Percentiles rank a stretch among this genome's conserved stretches.
phyloP scores from a whole-genome alignment of 2,329 filamentous ascomycete species.

The Aspergillus niger region DNA sequence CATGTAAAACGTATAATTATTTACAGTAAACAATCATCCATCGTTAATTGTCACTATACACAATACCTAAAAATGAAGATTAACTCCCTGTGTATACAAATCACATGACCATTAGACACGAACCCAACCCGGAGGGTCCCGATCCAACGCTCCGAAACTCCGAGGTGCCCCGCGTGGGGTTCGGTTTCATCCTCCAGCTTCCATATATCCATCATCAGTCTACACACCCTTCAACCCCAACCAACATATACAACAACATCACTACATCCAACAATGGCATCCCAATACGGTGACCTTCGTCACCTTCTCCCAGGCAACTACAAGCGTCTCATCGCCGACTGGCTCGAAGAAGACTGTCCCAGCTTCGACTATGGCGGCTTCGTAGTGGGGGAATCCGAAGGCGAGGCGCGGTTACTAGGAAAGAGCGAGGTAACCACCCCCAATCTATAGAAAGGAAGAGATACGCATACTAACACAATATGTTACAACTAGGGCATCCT shows the following conservation, averaged over 20 bases:
- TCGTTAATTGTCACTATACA: no score
- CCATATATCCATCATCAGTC: neutral
- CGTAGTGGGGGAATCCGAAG: conserved; percentile 70
- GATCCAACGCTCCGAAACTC: neutral
- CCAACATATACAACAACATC: conserved; percentile 27
- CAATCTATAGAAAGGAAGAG: neutral
- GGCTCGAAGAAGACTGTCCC: conserved; percentile 95
- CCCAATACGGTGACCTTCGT: conserved; percentile 60
- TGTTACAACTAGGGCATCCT: conserved; percentile 64
- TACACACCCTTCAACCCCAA: neutral
- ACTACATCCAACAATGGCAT: conserved; percentile 46
- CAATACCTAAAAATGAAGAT: no score
- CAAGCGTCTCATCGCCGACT: conserved; percentile 76
- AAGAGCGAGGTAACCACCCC: conserved; percentile 53
- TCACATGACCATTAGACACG: neutral
- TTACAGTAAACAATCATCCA: no score
- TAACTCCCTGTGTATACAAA: neutral
- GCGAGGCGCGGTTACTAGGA: conserved; percentile 54
- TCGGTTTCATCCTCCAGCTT: neutral
- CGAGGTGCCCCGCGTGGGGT: conserved; percentile 7
- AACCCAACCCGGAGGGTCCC: neutral
- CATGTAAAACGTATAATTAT: no score
- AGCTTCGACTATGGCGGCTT: conserved; percentile 97
- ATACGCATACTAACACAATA: neutral
- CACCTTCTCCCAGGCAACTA: conserved; percentile 83